These are phyloP conservation scores for Boletus semigastroideus DNA, from an alignment of 1,284 basidiomycete genomes.

Conservation along the genomic window DNA sequence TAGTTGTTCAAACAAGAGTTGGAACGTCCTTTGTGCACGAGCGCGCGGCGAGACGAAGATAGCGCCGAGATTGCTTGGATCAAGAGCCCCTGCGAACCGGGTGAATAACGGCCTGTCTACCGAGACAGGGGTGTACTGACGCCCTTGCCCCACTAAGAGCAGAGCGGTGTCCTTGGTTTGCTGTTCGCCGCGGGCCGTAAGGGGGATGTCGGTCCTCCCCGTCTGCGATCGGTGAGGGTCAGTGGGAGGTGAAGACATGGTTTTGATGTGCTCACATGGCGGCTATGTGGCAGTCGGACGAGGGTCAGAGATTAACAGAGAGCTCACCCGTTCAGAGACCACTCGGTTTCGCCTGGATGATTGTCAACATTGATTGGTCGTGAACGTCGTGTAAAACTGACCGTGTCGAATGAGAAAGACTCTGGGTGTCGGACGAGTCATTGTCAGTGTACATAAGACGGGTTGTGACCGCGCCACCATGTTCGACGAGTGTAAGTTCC, in stretches of 20 bases:
- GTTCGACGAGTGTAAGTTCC: conserved; percentile 82
- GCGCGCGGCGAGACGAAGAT: conserved; percentile 82
- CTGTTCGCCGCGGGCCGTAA: conserved; percentile 79
- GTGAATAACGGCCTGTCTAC: conserved; percentile 4
- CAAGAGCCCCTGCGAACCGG: conserved; percentile 61
- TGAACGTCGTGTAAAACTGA: conserved; percentile 26
- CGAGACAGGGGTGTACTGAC: conserved; percentile 47
- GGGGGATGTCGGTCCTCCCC: conserved; percentile 83
- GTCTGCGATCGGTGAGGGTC: conserved; percentile 52
- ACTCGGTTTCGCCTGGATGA: conserved; percentile 85
- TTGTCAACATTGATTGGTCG: conserved; percentile 1
- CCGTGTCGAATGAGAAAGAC: conserved; percentile 80
- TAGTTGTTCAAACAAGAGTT: conserved; percentile 70
- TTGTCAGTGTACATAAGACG: too few species aligned
- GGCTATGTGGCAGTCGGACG: conserved; percentile 40
- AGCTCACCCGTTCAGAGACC: conserved; percentile 82
- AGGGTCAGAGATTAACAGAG: conserved; percentile 6
- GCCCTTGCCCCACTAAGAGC: conserved; percentile 71
- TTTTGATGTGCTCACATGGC: conserved; percentile 57
- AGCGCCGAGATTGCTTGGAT: conserved; percentile 76
- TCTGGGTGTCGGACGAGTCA: conserved; percentile 62
- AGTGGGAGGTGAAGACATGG: not conserved
- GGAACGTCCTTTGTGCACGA: conserved; percentile 83
- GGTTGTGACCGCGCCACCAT: conserved; percentile 41
- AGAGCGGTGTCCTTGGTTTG: conserved; percentile 68